These are phyloP conservation scores for Gossypium laxum DNA, from an alignment of 441 rosid genomes.

Conservation along the genomic window DNA sequence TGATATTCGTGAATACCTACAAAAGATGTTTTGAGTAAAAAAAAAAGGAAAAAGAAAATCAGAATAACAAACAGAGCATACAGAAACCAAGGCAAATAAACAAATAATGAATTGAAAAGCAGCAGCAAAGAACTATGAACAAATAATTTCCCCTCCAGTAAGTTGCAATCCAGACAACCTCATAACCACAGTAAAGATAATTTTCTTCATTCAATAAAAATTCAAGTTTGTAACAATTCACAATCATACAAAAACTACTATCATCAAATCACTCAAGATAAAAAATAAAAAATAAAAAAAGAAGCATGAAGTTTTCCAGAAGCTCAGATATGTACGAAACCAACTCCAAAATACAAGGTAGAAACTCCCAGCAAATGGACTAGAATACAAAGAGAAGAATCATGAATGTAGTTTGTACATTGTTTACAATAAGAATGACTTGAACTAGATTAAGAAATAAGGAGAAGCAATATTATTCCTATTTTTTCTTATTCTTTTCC, in stretches of 20 bases:
- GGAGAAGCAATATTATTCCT: not conserved
- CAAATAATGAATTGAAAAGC: not conserved
- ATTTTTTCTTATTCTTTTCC: not conserved
- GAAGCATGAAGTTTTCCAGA: not conserved
- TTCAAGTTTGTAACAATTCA: slow-evolving; percentile 2
- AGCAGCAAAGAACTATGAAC: slow-evolving; percentile 4
- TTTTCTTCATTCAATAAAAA: not conserved
- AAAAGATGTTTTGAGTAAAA: slow-evolving; percentile 10
- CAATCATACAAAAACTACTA: not conserved
- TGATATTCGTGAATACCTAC: slow-evolving; percentile 17
- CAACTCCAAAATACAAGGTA: not conserved
- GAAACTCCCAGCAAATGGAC: not conserved
- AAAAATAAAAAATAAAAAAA: not conserved
- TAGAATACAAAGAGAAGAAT: not conserved
- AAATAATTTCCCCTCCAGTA: not conserved
- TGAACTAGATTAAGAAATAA: not conserved
- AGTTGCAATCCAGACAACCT: not conserved
- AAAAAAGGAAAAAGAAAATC: not conserved
- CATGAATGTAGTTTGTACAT: not conserved
- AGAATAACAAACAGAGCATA: not conserved
- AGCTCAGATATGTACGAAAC: not conserved
- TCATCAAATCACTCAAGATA: slow-evolving; percentile 11
- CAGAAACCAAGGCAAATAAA: not conserved
- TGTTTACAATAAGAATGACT: not conserved
- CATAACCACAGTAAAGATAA: not conserved